These are phyloP conservation scores for Crithidia fasciculata DNA, from an alignment of 208 protist genomes.

Conservation along the genomic window DNA sequence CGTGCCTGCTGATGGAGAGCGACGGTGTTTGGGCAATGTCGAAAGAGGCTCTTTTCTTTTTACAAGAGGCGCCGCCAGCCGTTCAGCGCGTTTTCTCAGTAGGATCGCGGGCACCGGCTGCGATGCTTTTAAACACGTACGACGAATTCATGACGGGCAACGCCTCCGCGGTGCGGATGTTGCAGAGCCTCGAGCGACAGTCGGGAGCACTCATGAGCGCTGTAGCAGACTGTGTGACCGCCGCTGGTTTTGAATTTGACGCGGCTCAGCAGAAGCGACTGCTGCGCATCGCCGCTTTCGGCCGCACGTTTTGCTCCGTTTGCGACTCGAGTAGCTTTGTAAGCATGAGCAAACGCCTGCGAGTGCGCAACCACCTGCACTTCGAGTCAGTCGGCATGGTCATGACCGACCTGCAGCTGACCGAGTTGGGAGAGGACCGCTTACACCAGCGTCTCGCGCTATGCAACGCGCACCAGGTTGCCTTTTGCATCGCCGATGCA, in stretches of 20 bases:
- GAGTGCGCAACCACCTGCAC: conserved; percentile 90
- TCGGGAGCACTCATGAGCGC: conserved; percentile 62
- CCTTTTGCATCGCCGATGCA: conserved; percentile 74
- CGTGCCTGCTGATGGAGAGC: conserved; percentile 50
- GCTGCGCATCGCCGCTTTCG: conserved; percentile 92
- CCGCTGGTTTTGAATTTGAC: conserved; percentile 88
- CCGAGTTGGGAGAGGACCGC: conserved; percentile 49
- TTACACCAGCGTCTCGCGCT: conserved; percentile 83
- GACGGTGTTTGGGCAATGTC: conserved; percentile 72
- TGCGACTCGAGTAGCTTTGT: conserved; percentile 89
- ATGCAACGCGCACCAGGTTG: conserved; percentile 87
- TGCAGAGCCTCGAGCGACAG: conserved; percentile 69
- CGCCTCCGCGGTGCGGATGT: conserved; percentile 65
- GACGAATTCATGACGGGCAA: conserved; percentile 84
- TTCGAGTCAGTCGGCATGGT: conserved; percentile 79
- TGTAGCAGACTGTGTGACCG: conserved; percentile 88
- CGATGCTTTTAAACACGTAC: conserved; percentile 70
- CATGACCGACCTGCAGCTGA: conserved; percentile 89
- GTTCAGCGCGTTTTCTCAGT: conserved; percentile 76
- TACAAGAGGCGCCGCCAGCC: conserved; percentile 59
- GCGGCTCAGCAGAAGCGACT: conserved; percentile 81
- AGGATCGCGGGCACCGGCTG: conserved; percentile 58
- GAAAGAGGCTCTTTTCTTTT: conserved; percentile 58
- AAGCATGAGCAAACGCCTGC: conserved; percentile 69
- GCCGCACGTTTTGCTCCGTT: conserved; percentile 91